phyloP scores from a whole-genome alignment of 306 rosid genomes.

The Lagenaria siceraria region DNA sequence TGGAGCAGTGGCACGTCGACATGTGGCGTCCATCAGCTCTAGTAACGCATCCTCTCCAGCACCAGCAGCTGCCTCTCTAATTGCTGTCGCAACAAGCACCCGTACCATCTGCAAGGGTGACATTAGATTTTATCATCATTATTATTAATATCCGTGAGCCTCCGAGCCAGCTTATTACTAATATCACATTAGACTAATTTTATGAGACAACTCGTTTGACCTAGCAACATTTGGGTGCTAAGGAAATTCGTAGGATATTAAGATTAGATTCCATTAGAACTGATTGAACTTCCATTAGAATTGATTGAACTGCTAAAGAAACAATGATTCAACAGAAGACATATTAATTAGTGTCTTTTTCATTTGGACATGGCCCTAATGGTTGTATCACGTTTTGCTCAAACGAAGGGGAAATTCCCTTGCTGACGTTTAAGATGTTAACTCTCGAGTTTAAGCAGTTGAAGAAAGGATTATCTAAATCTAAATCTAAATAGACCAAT shows the following conservation, averaged over 20 bases:
- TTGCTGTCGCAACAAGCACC: slow-evolving; percentile 82
- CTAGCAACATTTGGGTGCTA: too few relatives aligned
- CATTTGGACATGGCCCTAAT: background rate
- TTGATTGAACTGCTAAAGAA: background rate
- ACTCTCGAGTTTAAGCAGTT: background rate
- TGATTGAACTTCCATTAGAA: background rate
- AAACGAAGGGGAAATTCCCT: background rate
- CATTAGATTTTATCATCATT: background rate
- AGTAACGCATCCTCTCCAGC: slow-evolving; percentile 72
- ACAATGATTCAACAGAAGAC: background rate
- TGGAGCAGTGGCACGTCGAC: slow-evolving; percentile 94
- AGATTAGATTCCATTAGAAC: background rate
- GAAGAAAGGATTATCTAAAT: background rate
- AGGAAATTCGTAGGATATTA: too few relatives aligned
- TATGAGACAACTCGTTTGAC: too few relatives aligned
- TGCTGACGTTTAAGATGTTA: background rate
- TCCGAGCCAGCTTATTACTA: too few relatives aligned
- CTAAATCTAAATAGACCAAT: background rate
- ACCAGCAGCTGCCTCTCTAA: slow-evolving; percentile 93
- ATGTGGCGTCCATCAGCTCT: slow-evolving; percentile 70
- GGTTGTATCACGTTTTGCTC: background rate
- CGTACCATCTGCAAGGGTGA: slow-evolving; percentile 61
- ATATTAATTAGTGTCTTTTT: background rate
- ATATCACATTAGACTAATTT: too few relatives aligned
- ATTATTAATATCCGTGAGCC: too few relatives aligned